Evolutionary conservation across 176 grass and related monocot genomes (phyloP), one percentile per base, ranked within the genome.

Genomic region (Triticum turgidum): DNA sequence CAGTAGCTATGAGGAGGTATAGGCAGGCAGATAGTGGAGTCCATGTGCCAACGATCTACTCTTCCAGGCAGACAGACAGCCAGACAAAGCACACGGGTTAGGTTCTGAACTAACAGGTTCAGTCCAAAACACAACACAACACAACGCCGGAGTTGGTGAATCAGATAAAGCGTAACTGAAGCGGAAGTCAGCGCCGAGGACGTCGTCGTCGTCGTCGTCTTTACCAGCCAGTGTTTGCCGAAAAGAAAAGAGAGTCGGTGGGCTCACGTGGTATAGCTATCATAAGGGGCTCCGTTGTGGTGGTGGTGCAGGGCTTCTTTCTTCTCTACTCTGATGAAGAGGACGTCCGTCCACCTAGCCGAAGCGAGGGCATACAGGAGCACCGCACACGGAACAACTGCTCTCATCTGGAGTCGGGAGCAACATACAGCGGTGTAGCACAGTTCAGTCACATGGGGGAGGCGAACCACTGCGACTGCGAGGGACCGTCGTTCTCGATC

Each of bases 261-360:
- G 44, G 12, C 45, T 51, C 88, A 86, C 88, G 79, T 71, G 83
- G 88, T 89, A 35, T 29, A 34, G 24, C 61, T 63, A n/a, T 3
- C 61, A 62, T 69, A 25, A 49, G 0, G 45, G 12, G 12, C 45
- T 49, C 45, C 45, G 4, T 49, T 52, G 6, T 52, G 6, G 6
- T 42, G 77, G 5, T 59, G 33, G 10, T n/a, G 79, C 79, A 42
- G 17, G 45, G 4, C 4, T 51, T 51, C 1, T 15, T 51, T 20
- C 41, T 71, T 11, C n/a, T 75, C 49, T 63, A 0, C 35, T 70
- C 63, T 62, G 20, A 73, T 52, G 14, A 73, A 35, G 63, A 61
- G 13, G 47, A 51, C 47, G 47, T 5, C 47, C 61, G 64, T n/a
- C 29, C 88, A 75, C 34, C 80, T 80, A 29, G 61, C 83, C 78